Evolutionary conservation across 2,329 filamentous ascomycete genomes (phyloP).

Genomic region (Sclerotinia borealis): DNA sequence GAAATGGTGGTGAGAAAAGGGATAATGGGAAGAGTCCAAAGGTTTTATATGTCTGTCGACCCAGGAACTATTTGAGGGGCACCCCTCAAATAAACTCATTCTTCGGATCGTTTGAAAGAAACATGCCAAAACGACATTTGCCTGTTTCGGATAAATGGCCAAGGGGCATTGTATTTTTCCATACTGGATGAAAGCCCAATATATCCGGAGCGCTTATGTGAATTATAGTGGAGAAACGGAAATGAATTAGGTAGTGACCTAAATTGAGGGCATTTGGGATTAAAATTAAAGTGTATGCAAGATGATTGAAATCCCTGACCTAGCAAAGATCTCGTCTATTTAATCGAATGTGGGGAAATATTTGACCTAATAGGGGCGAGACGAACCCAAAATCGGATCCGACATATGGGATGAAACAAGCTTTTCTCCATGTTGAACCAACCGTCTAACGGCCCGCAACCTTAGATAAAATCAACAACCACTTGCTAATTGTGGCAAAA

Average conservation of each 20-base stretch:
- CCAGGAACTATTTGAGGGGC: background rate
- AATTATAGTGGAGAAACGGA: conserved; percentile 1
- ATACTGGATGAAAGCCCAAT: background rate
- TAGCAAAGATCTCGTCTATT: conserved; percentile 3
- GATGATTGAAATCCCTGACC: background rate
- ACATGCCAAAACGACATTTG: conserved; percentile 5
- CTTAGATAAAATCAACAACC: background rate
- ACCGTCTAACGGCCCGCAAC: background rate
- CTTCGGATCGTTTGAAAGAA: background rate
- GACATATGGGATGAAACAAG: background rate
- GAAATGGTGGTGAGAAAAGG: background rate
- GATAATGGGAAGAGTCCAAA: background rate
- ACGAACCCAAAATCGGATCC: background rate
- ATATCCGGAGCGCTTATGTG: conserved; percentile 2
- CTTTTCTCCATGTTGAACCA: background rate
- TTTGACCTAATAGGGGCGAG: background rate
- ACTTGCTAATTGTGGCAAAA: background rate
- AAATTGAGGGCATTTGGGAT: background rate
- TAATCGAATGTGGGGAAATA: background rate
- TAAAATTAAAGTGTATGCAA: background rate
- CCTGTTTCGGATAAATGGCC: conserved; percentile 11
- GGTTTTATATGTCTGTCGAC: background rate
- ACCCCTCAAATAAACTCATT: background rate
- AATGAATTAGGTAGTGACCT: background rate
- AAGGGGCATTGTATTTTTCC: background rate